phyloP scores from a whole-genome alignment of 2,329 filamentous ascomycete genomes.

The Alternaria arborescens region DNA sequence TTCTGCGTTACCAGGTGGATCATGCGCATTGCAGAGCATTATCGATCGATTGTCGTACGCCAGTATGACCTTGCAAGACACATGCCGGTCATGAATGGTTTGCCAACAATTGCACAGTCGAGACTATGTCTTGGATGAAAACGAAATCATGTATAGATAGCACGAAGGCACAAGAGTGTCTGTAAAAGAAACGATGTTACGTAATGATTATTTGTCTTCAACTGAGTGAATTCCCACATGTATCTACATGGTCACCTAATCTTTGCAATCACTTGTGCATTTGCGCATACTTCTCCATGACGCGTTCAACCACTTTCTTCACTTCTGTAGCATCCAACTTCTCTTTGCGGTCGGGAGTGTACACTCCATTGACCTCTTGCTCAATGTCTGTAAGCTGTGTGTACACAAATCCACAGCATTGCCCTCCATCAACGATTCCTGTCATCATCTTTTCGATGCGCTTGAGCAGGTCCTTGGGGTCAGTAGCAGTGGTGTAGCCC shows the following conservation, averaged over 20 bases:
- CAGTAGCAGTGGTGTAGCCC: conserved; percentile 73
- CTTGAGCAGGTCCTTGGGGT: conserved; percentile 66
- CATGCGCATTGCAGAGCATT: neutral
- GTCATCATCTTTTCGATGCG: conserved; percentile 67
- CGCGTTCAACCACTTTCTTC: conserved; percentile 65
- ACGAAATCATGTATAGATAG: neutral
- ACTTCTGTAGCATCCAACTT: conserved; percentile 68
- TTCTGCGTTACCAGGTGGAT: conserved; percentile 4
- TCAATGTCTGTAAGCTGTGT: conserved; percentile 71
- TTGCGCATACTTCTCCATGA: conserved; percentile 29
- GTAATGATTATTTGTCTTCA: neutral
- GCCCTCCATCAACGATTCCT: conserved; percentile 65
- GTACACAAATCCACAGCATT: conserved; percentile 70
- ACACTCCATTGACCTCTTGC: conserved; percentile 73
- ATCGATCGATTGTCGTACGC: neutral
- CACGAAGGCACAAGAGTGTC: neutral
- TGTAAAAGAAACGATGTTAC: neutral
- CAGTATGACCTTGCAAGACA: neutral
- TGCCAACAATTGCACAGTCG: neutral
- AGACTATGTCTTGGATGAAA: neutral
- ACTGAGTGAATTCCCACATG: neutral
- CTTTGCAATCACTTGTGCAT: conserved; percentile 25
- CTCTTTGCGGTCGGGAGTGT: conserved; percentile 66
- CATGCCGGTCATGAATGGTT: neutral
- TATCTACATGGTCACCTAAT: neutral